Conservation (phyloP, 441 rosid genomes). For the Populus tomentosa region DNA sequence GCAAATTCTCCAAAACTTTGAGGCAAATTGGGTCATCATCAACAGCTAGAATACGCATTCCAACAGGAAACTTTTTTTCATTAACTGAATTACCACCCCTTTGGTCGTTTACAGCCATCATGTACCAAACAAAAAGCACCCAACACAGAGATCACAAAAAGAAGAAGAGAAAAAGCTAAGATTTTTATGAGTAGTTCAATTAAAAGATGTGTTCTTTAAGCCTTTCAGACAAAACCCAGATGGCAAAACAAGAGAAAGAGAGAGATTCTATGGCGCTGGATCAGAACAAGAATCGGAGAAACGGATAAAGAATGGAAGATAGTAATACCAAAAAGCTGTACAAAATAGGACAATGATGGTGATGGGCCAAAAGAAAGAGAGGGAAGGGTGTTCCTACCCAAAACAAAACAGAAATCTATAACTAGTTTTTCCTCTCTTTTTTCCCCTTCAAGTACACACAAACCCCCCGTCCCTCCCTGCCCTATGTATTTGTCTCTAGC, state of each 20-base stretch:
- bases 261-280: slow-evolving; percentile 7
- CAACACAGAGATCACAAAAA: slow-evolving; percentile 17
- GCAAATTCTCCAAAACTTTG: slow-evolving; percentile 57
- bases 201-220: background rate
- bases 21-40: slow-evolving; percentile 90
- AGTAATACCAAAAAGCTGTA: background rate
- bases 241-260: slow-evolving; percentile 7
- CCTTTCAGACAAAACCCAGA: slow-evolving; percentile 27
- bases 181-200: slow-evolving; percentile 3
- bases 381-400: slow-evolving; percentile 11
- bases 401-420: slow-evolving; percentile 28
- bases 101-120: slow-evolving; percentile 39
- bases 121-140: background rate
- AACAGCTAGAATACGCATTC: slow-evolving; percentile 89
- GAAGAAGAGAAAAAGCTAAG: background rate
- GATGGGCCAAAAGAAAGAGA: slow-evolving; percentile 24
- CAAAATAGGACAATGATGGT: slow-evolving; percentile 35
- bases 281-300: slow-evolving; percentile 9
- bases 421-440: slow-evolving; percentile 2
- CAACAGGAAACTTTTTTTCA: slow-evolving; percentile 62
- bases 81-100: slow-evolving; percentile 19
- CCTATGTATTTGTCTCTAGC: slow-evolving; percentile 31
- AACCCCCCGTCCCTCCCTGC: slow-evolving; percentile 7
- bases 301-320: slow-evolving; percentile 10
- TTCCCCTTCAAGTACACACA: background rate